Evolutionary conservation across 306 rosid species (phyloP).

Genomic region (Vachellia pachyceras): DNA sequence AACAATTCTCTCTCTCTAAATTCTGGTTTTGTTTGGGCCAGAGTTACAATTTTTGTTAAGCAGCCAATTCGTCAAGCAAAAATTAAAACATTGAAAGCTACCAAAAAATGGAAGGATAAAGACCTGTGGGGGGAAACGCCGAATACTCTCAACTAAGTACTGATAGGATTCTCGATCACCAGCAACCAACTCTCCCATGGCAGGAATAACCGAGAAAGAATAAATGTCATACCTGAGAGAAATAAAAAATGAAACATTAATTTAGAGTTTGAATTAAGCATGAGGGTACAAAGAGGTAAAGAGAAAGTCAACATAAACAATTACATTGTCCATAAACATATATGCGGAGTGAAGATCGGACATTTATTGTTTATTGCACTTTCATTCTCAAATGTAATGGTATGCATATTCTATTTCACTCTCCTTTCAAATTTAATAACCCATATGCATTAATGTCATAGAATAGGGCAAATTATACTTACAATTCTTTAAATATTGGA

Average conservation of each 20-base stretch:
- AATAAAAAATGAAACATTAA: slow-evolving; percentile 39
- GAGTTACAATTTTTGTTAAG: not conserved
- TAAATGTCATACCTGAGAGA: slow-evolving; percentile 75
- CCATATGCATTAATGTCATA: slow-evolving; percentile 9
- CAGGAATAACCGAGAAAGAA: slow-evolving; percentile 79
- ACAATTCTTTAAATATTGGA: slow-evolving; percentile 87
- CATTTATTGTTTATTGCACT: not conserved
- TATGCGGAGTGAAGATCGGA: not conserved
- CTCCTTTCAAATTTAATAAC: slow-evolving; percentile 23
- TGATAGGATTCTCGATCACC: slow-evolving; percentile 90
- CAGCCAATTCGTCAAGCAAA: not conserved
- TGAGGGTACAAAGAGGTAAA: not conserved
- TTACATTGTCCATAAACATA: not conserved
- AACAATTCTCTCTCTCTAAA: too few species aligned
- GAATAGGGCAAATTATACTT: slow-evolving; percentile 50
- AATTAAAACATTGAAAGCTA: slow-evolving; percentile 27
- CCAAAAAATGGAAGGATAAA: slow-evolving; percentile 30
- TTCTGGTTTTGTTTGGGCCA: not conserved
- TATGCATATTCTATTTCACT: slow-evolving; percentile 15
- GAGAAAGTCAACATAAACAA: not conserved
- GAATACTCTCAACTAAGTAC: slow-evolving; percentile 93
- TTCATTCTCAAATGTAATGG: slow-evolving; percentile 36
- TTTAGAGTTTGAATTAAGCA: slow-evolving; percentile 24
- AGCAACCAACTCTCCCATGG: slow-evolving; percentile 79
- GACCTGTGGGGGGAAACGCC: slow-evolving; percentile 92